Evolutionary conservation across 2,329 filamentous ascomycete genomes (phyloP), one percentile per base, ranked within the genome.

Genomic region (Colletotrichum sojae): DNA sequence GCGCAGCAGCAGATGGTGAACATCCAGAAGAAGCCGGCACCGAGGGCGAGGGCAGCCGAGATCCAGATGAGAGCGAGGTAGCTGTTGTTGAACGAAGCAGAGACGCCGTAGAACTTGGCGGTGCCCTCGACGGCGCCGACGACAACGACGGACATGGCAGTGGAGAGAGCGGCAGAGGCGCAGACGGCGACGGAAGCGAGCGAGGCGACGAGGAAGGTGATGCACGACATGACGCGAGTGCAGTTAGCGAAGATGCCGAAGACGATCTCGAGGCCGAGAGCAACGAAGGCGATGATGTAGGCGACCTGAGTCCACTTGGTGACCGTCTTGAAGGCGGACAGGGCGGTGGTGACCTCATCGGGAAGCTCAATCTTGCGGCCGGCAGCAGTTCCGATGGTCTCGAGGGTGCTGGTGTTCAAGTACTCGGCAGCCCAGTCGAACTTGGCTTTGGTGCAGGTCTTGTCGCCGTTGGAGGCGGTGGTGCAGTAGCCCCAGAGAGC

Each of bases 1-100:
- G 88, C 90, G 86, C 95, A 97, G 89, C 95, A 98, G 91, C 95
- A 98, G 76, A 92, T 88, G 80, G 91, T 94, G 80, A 97, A 89
- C 77, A 95, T 83, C 95, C 96, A 98, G 91, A 98, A 98, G 78
- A 97, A 82, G 72, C 89, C 89, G 8, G 92, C 91, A 49, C 81
- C 93, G 40, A 96, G 78, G 71, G 92, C 91, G 78, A 97, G 94
- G 31, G 89, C 92, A 46, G 91, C 91, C 51, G 91, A 91, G 69
- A 98, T 85, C 94, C 95, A 98, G 75, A 92, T 89, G 20, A 90
- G 83, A 43, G 86, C 86, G 63, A 96, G 89, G 83, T 92, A 95
- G 68, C 85, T 83, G 36, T 79, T 88, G 82, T 94, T 92, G 78
- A 97, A 82, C 58, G 78, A 81, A 58, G 90, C 89, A 5, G 87